Evolutionary conservation across 2,329 filamentous ascomycete genomes (phyloP).

Genomic region (Beauveria sp.): DNA sequence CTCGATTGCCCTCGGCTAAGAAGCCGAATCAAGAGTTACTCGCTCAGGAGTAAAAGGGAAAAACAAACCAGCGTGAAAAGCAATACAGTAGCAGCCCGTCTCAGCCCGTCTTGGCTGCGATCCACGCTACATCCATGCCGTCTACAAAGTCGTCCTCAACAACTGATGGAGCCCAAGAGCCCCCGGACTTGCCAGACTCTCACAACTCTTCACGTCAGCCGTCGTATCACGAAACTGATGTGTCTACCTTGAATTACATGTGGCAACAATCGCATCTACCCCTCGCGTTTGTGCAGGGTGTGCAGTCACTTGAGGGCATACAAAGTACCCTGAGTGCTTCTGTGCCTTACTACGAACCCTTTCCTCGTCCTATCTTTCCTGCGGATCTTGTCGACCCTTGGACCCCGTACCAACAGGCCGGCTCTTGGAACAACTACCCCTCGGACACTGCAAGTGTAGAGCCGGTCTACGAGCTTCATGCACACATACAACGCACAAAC

Average conservation of each 20-base stretch:
- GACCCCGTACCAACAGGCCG: not conserved
- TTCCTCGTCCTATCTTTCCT: not conserved
- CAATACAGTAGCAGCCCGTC: not conserved
- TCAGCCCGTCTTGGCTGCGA: not conserved
- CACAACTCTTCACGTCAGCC: conserved; percentile 4
- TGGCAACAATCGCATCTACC: not conserved
- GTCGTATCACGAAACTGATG: conserved; percentile 2
- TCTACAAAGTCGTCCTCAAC: conserved; percentile 1
- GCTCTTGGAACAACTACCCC: not conserved
- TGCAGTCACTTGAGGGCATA: conserved; percentile 1
- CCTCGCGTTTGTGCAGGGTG: not conserved
- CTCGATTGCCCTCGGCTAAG: not conserved
- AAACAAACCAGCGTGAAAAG: not conserved
- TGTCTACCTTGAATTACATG: not conserved
- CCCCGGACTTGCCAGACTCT: not conserved
- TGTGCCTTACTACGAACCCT: not conserved
- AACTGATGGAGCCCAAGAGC: not conserved
- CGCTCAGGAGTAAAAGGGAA: not conserved
- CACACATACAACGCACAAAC: not conserved
- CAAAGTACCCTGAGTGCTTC: not conserved
- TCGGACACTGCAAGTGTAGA: not conserved
- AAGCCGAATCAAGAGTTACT: not conserved
- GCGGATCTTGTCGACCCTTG: not conserved
- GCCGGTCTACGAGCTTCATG: not conserved
- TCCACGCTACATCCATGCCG: conserved; percentile 4